phyloP scores from a whole-genome alignment of 2,329 filamentous ascomycete genomes.

The Fusarium sp. region DNA sequence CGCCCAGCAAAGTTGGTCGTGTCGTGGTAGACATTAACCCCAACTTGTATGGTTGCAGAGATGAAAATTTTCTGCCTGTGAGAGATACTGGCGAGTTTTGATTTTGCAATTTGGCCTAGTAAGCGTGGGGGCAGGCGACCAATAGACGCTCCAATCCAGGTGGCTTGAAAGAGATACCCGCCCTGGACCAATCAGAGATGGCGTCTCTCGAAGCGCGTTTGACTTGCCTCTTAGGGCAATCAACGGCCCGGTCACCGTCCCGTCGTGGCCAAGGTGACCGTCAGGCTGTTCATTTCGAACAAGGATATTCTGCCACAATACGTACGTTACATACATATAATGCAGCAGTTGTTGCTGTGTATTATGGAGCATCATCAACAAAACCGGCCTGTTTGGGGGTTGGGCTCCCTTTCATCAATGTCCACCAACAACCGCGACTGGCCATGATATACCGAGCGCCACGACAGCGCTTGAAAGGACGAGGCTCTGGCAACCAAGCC shows the following conservation, averaged over 20 bases:
- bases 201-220: not conserved
- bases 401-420: constrained; percentile 12
- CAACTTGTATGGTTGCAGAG: constrained; percentile 40
- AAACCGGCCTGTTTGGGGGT: constrained; percentile 33
- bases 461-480: constrained; percentile 14
- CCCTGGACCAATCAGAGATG: constrained; percentile 20
- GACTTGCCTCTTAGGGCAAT: constrained; percentile 31
- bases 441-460: constrained; percentile 38
- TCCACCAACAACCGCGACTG: constrained; percentile 34
- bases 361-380: constrained; percentile 27
- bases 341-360: not conserved
- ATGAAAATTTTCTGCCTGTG: constrained; percentile 20
- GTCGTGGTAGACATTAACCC: constrained; percentile 22
- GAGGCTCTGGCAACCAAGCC: constrained; percentile 12
- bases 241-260: constrained; percentile 13
- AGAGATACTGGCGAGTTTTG: constrained; percentile 42
- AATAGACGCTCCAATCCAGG: constrained; percentile 28
- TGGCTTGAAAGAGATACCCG: not conserved
- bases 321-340: not conserved
- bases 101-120: constrained; percentile 42
- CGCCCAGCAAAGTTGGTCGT: constrained; percentile 9
- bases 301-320: not conserved
- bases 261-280: constrained; percentile 9
- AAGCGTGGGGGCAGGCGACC: constrained; percentile 41
- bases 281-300: constrained; percentile 1